Evolutionary conservation across 169 alveolate species (phyloP).

Genomic region (Perkinsus olseni): DNA sequence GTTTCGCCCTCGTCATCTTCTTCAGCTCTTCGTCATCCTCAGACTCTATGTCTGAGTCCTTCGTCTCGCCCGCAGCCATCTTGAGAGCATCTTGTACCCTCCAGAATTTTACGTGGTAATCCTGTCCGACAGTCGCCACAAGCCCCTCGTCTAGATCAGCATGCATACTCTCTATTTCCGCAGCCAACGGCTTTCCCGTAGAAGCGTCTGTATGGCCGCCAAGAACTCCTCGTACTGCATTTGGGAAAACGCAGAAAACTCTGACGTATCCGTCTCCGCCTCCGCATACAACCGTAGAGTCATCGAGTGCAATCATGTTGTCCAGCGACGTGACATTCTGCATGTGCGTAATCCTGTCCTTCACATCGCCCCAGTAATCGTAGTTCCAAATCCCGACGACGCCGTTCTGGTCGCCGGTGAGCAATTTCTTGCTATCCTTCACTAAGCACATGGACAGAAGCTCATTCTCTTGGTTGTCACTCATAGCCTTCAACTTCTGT

Average conservation of each 20-base stretch:
- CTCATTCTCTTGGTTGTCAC: neutral
- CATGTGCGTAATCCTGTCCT: neutral
- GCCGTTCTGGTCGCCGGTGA: neutral
- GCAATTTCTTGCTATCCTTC: neutral
- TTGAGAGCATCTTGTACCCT: neutral
- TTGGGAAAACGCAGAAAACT: neutral
- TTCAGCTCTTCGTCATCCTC: neutral
- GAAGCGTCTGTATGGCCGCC: neutral
- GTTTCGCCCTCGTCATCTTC: neutral
- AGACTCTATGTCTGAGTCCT: neutral
- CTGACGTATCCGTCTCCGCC: neutral
- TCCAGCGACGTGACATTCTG: neutral
- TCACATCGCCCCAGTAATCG: neutral
- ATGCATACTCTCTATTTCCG: neutral
- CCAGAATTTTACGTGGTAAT: neutral
- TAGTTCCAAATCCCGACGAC: neutral
- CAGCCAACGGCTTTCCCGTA: neutral
- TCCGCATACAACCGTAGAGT: neutral
- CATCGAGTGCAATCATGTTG: neutral
- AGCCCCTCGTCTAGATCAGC: neutral
- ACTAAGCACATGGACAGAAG: neutral
- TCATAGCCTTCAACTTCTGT: neutral
- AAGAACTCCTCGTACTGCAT: neutral
- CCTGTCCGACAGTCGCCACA: neutral
- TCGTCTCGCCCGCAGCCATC: neutral